Conservation (phyloP, 164 flowering plant species). For the Nymphaea colorata region DNA sequence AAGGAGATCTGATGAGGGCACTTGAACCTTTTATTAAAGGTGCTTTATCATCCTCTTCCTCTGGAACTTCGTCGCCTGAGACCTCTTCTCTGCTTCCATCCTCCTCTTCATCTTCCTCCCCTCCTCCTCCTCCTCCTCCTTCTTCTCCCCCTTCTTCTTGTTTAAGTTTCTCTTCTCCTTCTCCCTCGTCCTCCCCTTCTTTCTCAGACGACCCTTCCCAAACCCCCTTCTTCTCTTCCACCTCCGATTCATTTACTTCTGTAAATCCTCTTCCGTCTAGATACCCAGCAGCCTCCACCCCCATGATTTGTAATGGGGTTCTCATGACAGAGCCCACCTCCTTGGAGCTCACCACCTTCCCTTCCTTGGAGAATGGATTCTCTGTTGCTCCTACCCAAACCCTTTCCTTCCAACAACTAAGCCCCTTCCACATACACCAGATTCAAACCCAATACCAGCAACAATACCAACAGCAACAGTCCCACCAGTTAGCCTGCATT, state of each 20-base stretch:
- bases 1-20: slow-evolving; percentile 84
- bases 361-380: slow-evolving; percentile 5
- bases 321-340: slow-evolving; percentile 2
- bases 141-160: slow-evolving; percentile 8
- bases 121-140: slow-evolving; percentile 12
- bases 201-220: background rate
- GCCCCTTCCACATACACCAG: slow-evolving; percentile 46
- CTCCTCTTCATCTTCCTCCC: slow-evolving; percentile 8
- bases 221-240: slow-evolving; percentile 10
- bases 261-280: slow-evolving; percentile 11
- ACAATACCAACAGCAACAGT: slow-evolving; percentile 16
- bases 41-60: slow-evolving; percentile 27
- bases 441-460: slow-evolving; percentile 44
- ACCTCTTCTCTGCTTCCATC: slow-evolving; percentile 1
- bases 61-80: slow-evolving; percentile 3
- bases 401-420: slow-evolving; percentile 41
- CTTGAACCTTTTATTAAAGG: slow-evolving; percentile 86
- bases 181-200: slow-evolving; percentile 11
- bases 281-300: slow-evolving; percentile 17
- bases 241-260: slow-evolving; percentile 9
- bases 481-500: slow-evolving; percentile 5
- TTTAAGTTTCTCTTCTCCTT: slow-evolving; percentile 9
- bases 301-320: slow-evolving; percentile 26
- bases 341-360: slow-evolving; percentile 18
- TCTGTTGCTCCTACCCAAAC: slow-evolving; percentile 1